These are phyloP conservation scores for Dendrobium officinale DNA, from an alignment of 106 monocot genomes.

Conservation along the genomic window DNA sequence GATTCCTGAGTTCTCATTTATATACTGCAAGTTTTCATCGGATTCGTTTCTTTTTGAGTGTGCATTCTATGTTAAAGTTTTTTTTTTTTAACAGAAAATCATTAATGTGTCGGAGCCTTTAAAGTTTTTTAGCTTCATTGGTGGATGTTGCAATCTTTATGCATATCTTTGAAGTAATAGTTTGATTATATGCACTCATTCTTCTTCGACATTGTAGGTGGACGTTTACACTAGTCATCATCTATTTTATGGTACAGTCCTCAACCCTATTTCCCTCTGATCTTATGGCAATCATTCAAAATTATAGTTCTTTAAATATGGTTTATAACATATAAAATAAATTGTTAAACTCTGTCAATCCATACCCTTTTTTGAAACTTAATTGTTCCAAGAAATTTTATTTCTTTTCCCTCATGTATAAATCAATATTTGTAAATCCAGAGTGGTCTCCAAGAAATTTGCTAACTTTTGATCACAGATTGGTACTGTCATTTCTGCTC, in stretches of 20 bases:
- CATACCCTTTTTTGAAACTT: background rate
- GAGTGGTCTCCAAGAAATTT: background rate
- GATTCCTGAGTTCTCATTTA: too few species aligned
- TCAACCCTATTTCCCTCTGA: background rate
- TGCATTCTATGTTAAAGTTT: background rate
- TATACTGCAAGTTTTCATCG: too few species aligned
- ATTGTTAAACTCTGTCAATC: background rate
- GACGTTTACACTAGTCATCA: constrained; percentile 57
- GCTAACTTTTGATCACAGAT: constrained; percentile 20
- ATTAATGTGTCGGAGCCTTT: too few species aligned
- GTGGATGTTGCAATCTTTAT: background rate
- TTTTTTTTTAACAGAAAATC: background rate
- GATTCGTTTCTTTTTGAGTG: too few species aligned
- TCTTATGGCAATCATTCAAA: background rate
- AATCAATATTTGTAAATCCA: background rate
- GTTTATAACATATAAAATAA: background rate
- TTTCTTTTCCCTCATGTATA: background rate
- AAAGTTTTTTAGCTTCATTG: too few species aligned
- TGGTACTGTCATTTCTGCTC: constrained; percentile 46
- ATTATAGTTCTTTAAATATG: background rate
- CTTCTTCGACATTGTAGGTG: constrained; percentile 45
- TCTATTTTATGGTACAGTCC: constrained; percentile 57
- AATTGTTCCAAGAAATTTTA: background rate
- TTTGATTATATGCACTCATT: background rate
- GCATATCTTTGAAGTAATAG: background rate